Base-by-base conservation (phyloP, 257 asterid species). In the Primulina huaijiensis region DNA sequence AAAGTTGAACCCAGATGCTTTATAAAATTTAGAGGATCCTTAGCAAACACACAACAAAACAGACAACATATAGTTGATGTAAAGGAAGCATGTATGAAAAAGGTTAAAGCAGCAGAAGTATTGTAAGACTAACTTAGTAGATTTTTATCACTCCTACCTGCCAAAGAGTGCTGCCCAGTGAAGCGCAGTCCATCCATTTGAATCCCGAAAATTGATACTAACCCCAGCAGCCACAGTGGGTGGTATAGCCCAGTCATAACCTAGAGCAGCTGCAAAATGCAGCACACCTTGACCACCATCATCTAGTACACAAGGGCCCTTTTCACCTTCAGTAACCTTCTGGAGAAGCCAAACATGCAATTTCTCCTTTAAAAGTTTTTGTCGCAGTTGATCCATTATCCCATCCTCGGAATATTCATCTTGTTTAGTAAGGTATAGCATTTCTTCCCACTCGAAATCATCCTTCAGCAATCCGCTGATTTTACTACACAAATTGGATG, bases 121-220 rank as follows among this genome's bases (percentile, higher is more conserved):
- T 56, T 9, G 23, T 38, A 56, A 72, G 14, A 20, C 30, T 70
- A 38, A 38, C 50, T 25, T 66, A 21, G 27, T 16, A 34, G 23
- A 74, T 38, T 16, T 10, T n/a, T 9, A 55, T 38, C 25, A 68
- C 34, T 31, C 71, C 23, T 78, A 92, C 98, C 98, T 88, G 80
- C 98, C 98, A 80, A 78, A 88, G 67, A 70, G 79, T 55, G 98
- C 98, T 34, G 98, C 98, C 98, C 98, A 92, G 77, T 92, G 98
- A 75, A 92, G 96, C 0, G 97, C 97, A 46, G 92, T 92, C 96
- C 98, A 88, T 72, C 98, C 98, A 82, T 86, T 89, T 10, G 74
- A 80, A 78, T 92, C 98, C 75, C 98, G 89, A 72, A 89, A 92
- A 75, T 92, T 84, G 75, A 92, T 81, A 69, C 88, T 88, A 64